Conservation (phyloP, 768 basidiomycete species). For the Podaxis sp. region DNA sequence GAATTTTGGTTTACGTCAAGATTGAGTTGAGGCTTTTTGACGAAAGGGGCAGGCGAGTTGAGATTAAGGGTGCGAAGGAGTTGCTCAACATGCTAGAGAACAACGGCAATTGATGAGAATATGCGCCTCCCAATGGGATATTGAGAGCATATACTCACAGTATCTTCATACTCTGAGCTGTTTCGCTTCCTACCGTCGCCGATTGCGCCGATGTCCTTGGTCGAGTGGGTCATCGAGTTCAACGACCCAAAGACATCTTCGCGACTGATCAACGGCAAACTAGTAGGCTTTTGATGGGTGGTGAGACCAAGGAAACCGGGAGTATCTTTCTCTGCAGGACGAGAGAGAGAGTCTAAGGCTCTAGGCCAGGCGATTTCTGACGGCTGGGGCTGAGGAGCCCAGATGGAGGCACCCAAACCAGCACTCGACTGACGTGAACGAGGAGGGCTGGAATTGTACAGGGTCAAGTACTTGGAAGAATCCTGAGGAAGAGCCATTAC, state of each 20-base stretch:
- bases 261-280: slow-evolving; percentile 33
- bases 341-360: slow-evolving; percentile 59
- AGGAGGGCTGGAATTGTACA: slow-evolving; percentile 37
- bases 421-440: slow-evolving; percentile 36
- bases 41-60: slow-evolving; percentile 64
- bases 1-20: slow-evolving; percentile 50
- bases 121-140: slow-evolving; percentile 14
- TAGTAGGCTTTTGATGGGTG: slow-evolving; percentile 13
- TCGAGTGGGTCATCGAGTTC: slow-evolving; percentile 26
- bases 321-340: slow-evolving; percentile 42
- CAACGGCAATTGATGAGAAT: slow-evolving; percentile 21
- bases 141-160: slow-evolving; percentile 34
- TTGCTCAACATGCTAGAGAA: slow-evolving; percentile 71
- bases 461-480: slow-evolving; percentile 32
- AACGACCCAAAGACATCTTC: slow-evolving; percentile 70
- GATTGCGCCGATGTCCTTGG: slow-evolving; percentile 66
- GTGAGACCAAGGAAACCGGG: slow-evolving; percentile 25
- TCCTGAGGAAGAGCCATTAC: slow-evolving; percentile 32
- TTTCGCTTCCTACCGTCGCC: slow-evolving; percentile 75
- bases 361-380: slow-evolving; percentile 68
- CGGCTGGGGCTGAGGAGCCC: slow-evolving; percentile 79
- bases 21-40: slow-evolving; percentile 41
- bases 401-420: slow-evolving; percentile 60
- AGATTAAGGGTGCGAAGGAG: slow-evolving; percentile 77
- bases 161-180: slow-evolving; percentile 55